Conservation (phyloP, 192 early-diverging fungal genomes). For the Backusella tarrabulga region DNA sequence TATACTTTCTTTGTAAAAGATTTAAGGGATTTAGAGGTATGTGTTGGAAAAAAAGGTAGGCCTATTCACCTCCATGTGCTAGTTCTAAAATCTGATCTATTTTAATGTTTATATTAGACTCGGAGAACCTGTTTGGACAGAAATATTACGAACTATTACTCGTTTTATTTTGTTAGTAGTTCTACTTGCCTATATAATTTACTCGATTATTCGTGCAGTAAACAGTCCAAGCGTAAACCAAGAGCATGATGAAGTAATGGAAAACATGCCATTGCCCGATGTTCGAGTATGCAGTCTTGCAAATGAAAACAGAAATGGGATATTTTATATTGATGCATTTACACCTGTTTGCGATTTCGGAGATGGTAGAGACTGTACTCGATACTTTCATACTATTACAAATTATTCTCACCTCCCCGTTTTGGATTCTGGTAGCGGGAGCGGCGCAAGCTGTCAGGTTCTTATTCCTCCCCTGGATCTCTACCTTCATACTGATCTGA, state of each 20-base stretch:
- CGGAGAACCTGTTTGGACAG: slow-evolving; percentile 18
- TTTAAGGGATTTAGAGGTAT: too few species aligned
- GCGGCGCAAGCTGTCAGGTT: background rate
- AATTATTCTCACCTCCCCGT: too few species aligned
- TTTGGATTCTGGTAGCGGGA: background rate
- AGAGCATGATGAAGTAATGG: background rate
- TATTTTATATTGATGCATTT: too few species aligned
- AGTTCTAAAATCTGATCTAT: too few species aligned
- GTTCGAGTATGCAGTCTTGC: too few species aligned
- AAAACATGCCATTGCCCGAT: background rate
- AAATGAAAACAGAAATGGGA: too few species aligned
- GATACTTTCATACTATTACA: too few species aligned
- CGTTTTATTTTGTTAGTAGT: slow-evolving; percentile 7
- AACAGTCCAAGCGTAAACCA: slow-evolving; percentile 1
- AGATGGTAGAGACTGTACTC: too few species aligned
- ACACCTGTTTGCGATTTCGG: too few species aligned
- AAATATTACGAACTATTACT: slow-evolving; percentile 13
- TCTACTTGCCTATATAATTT: background rate
- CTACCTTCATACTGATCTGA: background rate
- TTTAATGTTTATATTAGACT: background rate
- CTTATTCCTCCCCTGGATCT: background rate
- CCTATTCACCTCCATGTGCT: too few species aligned
- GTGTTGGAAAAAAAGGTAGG: too few species aligned
- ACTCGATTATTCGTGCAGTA: background rate
- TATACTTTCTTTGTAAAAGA: too few species aligned